Base-by-base conservation (phyloP, 148 eudicot species). In the Suaeda aralocaspica region DNA sequence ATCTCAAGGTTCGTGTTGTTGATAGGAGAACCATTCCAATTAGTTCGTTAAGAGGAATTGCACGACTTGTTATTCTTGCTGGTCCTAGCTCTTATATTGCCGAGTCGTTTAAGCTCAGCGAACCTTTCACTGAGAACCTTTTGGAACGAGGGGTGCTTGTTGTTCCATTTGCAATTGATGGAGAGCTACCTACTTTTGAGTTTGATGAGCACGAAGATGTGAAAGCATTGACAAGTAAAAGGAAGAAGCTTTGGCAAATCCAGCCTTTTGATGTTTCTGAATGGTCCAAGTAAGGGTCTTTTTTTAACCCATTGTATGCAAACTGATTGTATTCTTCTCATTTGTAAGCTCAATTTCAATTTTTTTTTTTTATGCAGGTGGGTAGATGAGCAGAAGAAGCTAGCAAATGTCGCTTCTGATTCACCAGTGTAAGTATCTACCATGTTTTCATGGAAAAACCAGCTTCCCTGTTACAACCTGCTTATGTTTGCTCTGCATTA, bases 61-160 rank as follows among this genome's bases (percentile, higher is more conserved):
- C 88, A 16, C 92, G 98, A 45, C 91, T 90, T 69, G 96, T 93
- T 60, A 84, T 93, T 57, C 81, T 93, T 64, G 77, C 88, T 33
- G 98, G 98, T 41, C 95, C 98, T 49, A 74, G 84, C 8, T 77
- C 91, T 60, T 93, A 82, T 80, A 87, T 93, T 51, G 64, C 73
- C 6, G 96, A 93, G 71, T 79, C 86, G 50, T 90, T 86, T 72
- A 79, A 67, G 50, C 82, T 60, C 55, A 93, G 98, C 55, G 84
- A 85, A 46, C 89, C 95, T 56, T 90, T 82, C 26, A 83, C 95
- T 0, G 95, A 87, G 75, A 56, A 71, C 25, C 92, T 93, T 29
- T 9, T 88, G 72, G 98, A 93, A 61, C 76, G 98, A 74, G 92
- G 89, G 44, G 96, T 93, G 65, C 91, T 93, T 66, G 96, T 93